Evolutionary conservation across 352 stramenopile species (phyloP).

Genomic region (Phytophthora melonis): DNA sequence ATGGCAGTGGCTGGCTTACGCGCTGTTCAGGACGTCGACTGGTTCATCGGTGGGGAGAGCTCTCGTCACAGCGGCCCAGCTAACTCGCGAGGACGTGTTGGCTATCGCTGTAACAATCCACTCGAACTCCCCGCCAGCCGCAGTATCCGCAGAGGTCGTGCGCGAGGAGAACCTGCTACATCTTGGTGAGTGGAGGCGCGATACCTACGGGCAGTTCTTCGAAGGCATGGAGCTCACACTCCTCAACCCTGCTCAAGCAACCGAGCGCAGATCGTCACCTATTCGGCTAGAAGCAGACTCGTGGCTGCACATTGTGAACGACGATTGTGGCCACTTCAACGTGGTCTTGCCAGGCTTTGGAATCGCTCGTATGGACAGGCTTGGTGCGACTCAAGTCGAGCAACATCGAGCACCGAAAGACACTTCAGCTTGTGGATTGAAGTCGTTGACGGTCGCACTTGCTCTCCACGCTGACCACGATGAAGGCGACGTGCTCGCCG

Average conservation of each 20-base stretch:
- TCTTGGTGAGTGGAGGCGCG: conserved; percentile 11
- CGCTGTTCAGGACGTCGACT: conserved; percentile 36
- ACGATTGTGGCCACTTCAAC: conserved; percentile 25
- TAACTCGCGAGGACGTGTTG: conserved; percentile 24
- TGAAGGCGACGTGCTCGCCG: conserved; percentile 20
- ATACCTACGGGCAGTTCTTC: conserved; percentile 14
- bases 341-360: conserved; percentile 45
- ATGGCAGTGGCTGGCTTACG: conserved; percentile 47
- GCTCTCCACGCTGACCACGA: conserved; percentile 21
- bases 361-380: conserved; percentile 14
- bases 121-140: conserved; percentile 25
- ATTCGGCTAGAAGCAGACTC: conserved; percentile 24
- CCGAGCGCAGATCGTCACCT: not conserved
- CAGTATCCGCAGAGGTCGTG: not conserved
- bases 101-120: conserved; percentile 31
- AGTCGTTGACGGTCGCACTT: conserved; percentile 31
- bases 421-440: conserved; percentile 3
- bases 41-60: conserved; percentile 23
- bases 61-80: conserved; percentile 27
- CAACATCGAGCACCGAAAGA: not conserved
- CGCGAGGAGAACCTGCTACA: conserved; percentile 8
- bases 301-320: conserved; percentile 33
- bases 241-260: conserved; percentile 3
- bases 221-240: conserved; percentile 26
- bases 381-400: conserved; percentile 2